These are phyloP conservation scores for Irpex lacteus DNA, from an alignment of 1,284 basidiomycete species.

Conservation along the genomic window DNA sequence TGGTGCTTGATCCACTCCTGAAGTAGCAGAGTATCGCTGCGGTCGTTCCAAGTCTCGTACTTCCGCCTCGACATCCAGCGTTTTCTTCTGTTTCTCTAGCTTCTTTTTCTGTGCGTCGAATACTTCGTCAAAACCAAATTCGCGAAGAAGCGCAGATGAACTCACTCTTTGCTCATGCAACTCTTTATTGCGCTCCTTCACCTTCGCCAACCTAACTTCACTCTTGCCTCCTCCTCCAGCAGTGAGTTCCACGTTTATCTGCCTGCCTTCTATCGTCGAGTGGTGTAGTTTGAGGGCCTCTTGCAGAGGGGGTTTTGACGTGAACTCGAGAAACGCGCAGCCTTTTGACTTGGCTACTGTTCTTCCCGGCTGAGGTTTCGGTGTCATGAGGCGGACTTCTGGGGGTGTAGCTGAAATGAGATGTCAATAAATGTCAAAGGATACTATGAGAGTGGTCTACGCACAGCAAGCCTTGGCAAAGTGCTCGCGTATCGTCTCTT, in stretches of 20 bases:
- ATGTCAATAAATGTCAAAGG: neutral
- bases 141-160: slow-evolving; percentile 9
- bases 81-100: slow-evolving; percentile 35
- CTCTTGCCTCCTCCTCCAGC: slow-evolving; percentile 90
- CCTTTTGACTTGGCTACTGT: slow-evolving; percentile 67
- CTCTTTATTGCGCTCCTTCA: slow-evolving; percentile 75
- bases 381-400: slow-evolving; percentile 77
- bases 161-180: slow-evolving; percentile 73
- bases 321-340: slow-evolving; percentile 85
- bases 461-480: slow-evolving; percentile 66
- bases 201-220: slow-evolving; percentile 64
- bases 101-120: slow-evolving; percentile 39
- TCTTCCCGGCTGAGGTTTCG: slow-evolving; percentile 48
- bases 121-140: neutral
- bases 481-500: slow-evolving; percentile 70
- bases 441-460: slow-evolving; percentile 22
- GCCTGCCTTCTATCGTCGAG: slow-evolving; percentile 76
- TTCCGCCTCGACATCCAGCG: slow-evolving; percentile 15
- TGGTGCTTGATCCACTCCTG: slow-evolving; percentile 54
- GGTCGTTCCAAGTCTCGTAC: slow-evolving; percentile 37
- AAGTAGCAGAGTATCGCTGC: slow-evolving; percentile 72
- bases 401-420: slow-evolving; percentile 68
- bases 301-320: slow-evolving; percentile 70
- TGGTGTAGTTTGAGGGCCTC: slow-evolving; percentile 86
- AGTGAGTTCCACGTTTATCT: slow-evolving; percentile 93